Conservation (phyloP, 2,329 filamentous ascomycete species). For the Colletotrichum agaves region DNA sequence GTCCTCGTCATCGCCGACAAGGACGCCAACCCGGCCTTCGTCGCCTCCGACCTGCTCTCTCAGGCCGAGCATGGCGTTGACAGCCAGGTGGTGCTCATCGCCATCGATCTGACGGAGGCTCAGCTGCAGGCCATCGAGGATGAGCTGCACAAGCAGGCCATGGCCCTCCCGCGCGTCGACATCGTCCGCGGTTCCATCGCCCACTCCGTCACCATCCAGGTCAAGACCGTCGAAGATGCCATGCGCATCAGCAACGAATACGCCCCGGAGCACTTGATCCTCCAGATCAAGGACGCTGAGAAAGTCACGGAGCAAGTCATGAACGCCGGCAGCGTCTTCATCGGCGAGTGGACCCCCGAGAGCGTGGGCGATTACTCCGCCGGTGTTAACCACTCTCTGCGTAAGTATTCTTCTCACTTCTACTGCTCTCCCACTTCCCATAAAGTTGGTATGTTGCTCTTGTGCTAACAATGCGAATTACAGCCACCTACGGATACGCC, state of each 20-base stretch:
- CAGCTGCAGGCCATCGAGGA: constrained; percentile 88
- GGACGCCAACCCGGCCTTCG: constrained; percentile 89
- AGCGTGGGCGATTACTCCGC: constrained; percentile 98
- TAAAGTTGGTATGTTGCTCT: too few species aligned
- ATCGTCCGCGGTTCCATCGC: constrained; percentile 91
- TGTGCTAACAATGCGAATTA: not conserved
- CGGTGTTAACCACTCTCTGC: constrained; percentile 95
- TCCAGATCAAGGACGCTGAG: constrained; percentile 85
- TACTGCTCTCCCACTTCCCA: not conserved
- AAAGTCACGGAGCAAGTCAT: constrained; percentile 80
- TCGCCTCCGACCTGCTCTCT: constrained; percentile 92
- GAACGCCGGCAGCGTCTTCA: constrained; percentile 96
- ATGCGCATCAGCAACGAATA: constrained; percentile 91
- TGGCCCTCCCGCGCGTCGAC: constrained; percentile 87
- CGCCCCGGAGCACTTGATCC: constrained; percentile 94
- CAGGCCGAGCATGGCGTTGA: constrained; percentile 98
- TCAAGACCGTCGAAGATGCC: constrained; percentile 76
- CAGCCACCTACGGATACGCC: constrained; percentile 96
- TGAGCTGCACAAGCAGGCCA: constrained; percentile 88
- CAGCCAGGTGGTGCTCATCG: constrained; percentile 92
- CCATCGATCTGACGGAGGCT: constrained; percentile 78
- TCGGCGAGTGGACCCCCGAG: constrained; percentile 96
- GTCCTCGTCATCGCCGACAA: constrained; percentile 95
- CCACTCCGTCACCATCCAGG: constrained; percentile 89
- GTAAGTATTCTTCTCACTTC: constrained; percentile 67